phyloP scores from a whole-genome alignment of 352 stramenopile genomes.

The Phytophthora fragariaefolia region DNA sequence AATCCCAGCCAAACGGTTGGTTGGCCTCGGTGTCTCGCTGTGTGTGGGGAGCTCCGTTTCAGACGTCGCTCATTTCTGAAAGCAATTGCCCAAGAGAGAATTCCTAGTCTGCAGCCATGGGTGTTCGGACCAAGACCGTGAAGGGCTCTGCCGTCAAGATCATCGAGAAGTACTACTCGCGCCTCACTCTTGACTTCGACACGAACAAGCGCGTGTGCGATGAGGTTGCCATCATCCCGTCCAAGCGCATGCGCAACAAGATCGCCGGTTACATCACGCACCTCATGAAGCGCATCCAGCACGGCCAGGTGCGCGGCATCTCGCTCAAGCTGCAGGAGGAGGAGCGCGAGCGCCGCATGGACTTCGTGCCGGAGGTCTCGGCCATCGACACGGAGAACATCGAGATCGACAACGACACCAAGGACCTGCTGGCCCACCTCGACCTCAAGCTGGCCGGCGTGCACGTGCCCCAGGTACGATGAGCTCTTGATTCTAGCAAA shows the following conservation, averaged over 20 bases:
- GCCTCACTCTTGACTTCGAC: slow-evolving; percentile 99
- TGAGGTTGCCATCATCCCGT: slow-evolving; percentile 99
- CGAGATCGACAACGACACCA: slow-evolving; percentile 98
- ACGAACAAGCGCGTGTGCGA: slow-evolving; percentile 99
- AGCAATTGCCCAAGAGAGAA: slow-evolving; percentile 47
- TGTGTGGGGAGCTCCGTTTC: not conserved
- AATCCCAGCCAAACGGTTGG: slow-evolving; percentile 34
- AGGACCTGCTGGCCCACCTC: slow-evolving; percentile 97
- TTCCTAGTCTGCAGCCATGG: slow-evolving; percentile 79
- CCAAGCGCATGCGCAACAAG: slow-evolving; percentile 99
- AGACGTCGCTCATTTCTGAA: slow-evolving; percentile 37
- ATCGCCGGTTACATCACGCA: slow-evolving; percentile 99
- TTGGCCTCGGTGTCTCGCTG: slow-evolving; percentile 2
- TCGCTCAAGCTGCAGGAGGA: slow-evolving; percentile 99
- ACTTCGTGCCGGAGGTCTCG: slow-evolving; percentile 99
- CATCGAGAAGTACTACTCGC: slow-evolving; percentile 99
- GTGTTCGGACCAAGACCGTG: slow-evolving; percentile 99
- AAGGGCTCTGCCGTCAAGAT: slow-evolving; percentile 99
- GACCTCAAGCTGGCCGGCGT: slow-evolving; percentile 93
- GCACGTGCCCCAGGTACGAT: slow-evolving; percentile 87
- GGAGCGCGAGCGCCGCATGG: slow-evolving; percentile 98
- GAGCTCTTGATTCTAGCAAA: slow-evolving; percentile 9
- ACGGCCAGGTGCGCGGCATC: slow-evolving; percentile 99
- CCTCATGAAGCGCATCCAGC: slow-evolving; percentile 99
- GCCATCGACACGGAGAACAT: slow-evolving; percentile 94